These are phyloP conservation scores for Blastobotrys buckinghamii DNA, from an alignment of 1,139 yeast genomes.

Conservation along the genomic window DNA sequence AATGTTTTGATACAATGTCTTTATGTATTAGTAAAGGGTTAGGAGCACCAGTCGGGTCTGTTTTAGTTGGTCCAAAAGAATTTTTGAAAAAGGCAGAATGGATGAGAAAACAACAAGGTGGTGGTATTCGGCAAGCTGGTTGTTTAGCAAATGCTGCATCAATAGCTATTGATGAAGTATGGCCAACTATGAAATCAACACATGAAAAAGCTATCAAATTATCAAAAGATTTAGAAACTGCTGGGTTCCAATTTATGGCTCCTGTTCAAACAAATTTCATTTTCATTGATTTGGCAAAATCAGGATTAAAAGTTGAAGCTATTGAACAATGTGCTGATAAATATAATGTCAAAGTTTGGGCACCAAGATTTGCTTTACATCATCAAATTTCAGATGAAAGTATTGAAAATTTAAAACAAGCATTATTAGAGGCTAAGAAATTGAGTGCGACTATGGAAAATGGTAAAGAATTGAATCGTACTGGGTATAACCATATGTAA, in stretches of 20 bases:
- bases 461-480: constrained; percentile 2
- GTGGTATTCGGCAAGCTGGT: constrained; percentile 91
- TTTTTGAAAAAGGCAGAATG: constrained; percentile 73
- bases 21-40: constrained; percentile 84
- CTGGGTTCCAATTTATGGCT: constrained; percentile 52
- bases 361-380: constrained; percentile 74
- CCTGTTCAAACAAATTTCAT: constrained; percentile 89
- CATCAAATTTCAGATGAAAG: constrained; percentile 67
- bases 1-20: constrained; percentile 80
- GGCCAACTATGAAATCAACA: constrained; percentile 52
- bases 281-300: constrained; percentile 59
- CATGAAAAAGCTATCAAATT: constrained; percentile 65
- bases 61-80: constrained; percentile 62
- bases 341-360: constrained; percentile 61
- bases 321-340: constrained; percentile 53
- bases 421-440: constrained; percentile 46
- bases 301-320: constrained; percentile 53
- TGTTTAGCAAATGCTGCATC: constrained; percentile 76
- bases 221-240: constrained; percentile 43
- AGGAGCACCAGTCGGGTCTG: constrained; percentile 94
- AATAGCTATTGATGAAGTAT: constrained; percentile 70
- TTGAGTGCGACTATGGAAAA: not conserved
- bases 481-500: constrained; percentile 12
- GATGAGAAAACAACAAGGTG: constrained; percentile 90
- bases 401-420: constrained; percentile 57